These are phyloP conservation scores for Saccharomyces hybrid DNA, from an alignment of 1,139 yeast species.

Conservation along the genomic window DNA sequence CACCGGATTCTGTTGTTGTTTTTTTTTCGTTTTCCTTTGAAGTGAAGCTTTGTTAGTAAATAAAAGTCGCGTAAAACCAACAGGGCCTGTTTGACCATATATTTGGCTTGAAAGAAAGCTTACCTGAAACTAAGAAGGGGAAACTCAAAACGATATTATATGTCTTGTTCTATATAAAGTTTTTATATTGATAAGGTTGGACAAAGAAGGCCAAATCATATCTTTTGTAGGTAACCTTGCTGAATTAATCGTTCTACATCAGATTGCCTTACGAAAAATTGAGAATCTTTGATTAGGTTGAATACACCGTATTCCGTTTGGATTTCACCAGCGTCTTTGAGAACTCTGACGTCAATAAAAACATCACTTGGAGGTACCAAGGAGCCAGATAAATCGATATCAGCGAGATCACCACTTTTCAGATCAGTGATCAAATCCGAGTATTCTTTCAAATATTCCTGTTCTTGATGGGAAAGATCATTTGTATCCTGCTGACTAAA, in stretches of 20 bases:
- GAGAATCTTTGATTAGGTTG: slow-evolving; percentile 89
- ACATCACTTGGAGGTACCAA: slow-evolving; percentile 85
- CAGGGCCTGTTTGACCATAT: background rate
- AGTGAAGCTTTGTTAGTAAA: background rate
- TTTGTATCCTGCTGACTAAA: slow-evolving; percentile 31
- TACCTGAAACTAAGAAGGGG: background rate
- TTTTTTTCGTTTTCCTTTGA: background rate
- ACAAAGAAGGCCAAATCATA: slow-evolving; percentile 29
- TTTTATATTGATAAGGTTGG: background rate
- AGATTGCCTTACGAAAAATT: slow-evolving; percentile 84
- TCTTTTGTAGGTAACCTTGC: slow-evolving; percentile 83
- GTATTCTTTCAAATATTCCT: slow-evolving; percentile 66
- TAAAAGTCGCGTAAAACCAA: background rate
- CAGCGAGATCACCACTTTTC: slow-evolving; percentile 66
- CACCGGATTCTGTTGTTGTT: background rate
- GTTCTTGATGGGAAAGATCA: slow-evolving; percentile 62
- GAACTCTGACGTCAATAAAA: slow-evolving; percentile 85
- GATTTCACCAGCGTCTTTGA: slow-evolving; percentile 92
- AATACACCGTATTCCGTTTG: slow-evolving; percentile 97
- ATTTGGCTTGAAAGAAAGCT: background rate
- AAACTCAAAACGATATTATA: background rate
- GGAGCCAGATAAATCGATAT: slow-evolving; percentile 81
- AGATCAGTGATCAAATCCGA: slow-evolving; percentile 64
- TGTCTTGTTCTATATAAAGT: background rate
- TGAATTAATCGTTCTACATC: slow-evolving; percentile 91